These are phyloP conservation scores for Colletotrichum aenigma DNA, from an alignment of 2,329 filamentous ascomycete genomes.

Conservation along the genomic window DNA sequence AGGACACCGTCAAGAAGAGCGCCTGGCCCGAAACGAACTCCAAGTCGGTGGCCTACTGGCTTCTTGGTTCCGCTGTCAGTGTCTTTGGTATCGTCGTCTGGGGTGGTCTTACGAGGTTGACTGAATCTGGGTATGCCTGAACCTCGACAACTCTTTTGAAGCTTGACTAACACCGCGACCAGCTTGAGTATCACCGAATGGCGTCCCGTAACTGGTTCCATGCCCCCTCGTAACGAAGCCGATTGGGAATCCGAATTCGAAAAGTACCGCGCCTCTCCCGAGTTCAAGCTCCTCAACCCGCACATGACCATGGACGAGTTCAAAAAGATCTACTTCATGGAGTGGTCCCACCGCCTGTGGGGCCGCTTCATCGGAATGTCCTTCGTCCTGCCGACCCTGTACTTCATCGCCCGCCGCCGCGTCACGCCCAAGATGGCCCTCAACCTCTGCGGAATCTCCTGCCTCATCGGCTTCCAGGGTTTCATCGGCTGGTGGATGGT, in stretches of 20 bases:
- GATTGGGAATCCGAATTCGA: conserved; percentile 94
- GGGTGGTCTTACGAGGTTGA: conserved; percentile 89
- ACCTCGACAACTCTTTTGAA: background rate
- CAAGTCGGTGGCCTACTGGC: conserved; percentile 87
- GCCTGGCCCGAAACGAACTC: conserved; percentile 66
- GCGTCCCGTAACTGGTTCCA: conserved; percentile 91
- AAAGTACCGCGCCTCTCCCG: conserved; percentile 90
- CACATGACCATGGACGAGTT: conserved; percentile 93
- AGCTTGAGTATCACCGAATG: conserved; percentile 99
- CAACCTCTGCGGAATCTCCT: conserved; percentile 82
- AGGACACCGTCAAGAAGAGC: conserved; percentile 31
- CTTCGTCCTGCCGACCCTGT: conserved; percentile 85
- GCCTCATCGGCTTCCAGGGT: conserved; percentile 92
- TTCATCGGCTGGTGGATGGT: conserved; percentile 99
- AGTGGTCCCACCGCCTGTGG: conserved; percentile 96
- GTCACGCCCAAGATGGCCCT: conserved; percentile 80
- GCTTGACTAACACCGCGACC: conserved; percentile 5
- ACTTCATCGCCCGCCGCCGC: conserved; percentile 81
- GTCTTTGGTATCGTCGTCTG: conserved; percentile 98
- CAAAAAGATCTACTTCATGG: conserved; percentile 99
- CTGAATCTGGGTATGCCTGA: conserved; percentile 82
- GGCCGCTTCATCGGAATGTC: conserved; percentile 88
- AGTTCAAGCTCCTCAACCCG: conserved; percentile 90
- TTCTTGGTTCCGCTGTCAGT: conserved; percentile 86
- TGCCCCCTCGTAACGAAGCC: conserved; percentile 77